Base-by-base conservation (phyloP, 305 asterid genomes). In the Ilex paraguariensis region DNA sequence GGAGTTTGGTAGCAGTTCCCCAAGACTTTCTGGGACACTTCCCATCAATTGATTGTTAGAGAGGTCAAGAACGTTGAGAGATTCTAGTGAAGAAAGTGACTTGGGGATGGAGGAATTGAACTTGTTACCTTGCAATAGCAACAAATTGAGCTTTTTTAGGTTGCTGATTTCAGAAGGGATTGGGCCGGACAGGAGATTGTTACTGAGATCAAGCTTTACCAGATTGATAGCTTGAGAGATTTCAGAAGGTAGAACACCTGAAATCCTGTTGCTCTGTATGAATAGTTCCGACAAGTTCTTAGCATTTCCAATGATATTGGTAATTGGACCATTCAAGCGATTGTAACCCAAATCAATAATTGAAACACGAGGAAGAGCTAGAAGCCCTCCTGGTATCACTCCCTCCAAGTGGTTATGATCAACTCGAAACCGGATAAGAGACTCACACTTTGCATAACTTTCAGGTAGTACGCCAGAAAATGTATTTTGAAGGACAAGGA, bases 151-250 rank as follows among this genome's bases (percentile, higher is more conserved):
- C 49, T 32, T 65, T 58, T 57, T 57, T 12, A 65, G 57, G 63
- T n/a, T 28, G 16, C 63, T 57, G 14, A 65, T 57, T 56, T 65
- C 58, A 10, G 45, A 11, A 8, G 70, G 63, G 14, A 65, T 57
- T n/a, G 70, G 70, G 31, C 70, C 70, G 13, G 70, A 56, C 12
- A 65, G 33, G 39, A 32, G 51, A 40, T 65, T 65, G 17, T 65
- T 65, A 51, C 70, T 65, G 57, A 57, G 57, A 58, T 65, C 70
- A 57, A 65, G n/a, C 58, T 65, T 65, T 28, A 65, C 70, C 21
- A 65, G 63, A 33, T 57, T 65, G 63, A 4, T 48, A 11, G 57
- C 56, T 49, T 15, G 15, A 31, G 64, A 65, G 31, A 65, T 65
- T 48, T 57, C 58, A 31, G 33, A 30, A 2, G 70, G 64, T 13